Conservation (phyloP, 2,329 filamentous ascomycete species). For the Cercospora sp. region DNA sequence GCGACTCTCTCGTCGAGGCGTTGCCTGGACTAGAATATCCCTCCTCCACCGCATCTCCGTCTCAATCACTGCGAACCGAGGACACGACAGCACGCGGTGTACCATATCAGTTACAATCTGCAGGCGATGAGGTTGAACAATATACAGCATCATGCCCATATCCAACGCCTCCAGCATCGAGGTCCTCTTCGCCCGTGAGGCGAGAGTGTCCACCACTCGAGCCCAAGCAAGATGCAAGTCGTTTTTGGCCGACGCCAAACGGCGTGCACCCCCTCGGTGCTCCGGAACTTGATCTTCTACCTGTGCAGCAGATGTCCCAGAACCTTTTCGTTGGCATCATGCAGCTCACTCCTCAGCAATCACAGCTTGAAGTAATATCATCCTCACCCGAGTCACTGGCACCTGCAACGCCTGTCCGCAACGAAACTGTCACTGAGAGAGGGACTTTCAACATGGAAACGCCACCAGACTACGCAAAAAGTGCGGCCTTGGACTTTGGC, state of each 20-base stretch:
- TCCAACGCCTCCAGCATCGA: neutral
- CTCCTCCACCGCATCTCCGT: neutral
- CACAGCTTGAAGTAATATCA: slow-evolving; percentile 8
- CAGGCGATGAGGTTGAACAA: neutral
- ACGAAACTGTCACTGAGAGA: neutral
- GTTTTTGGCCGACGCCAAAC: neutral
- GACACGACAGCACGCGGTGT: neutral
- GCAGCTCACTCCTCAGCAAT: slow-evolving; percentile 4
- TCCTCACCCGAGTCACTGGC: slow-evolving; percentile 8
- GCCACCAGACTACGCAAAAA: neutral
- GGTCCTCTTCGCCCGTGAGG: neutral
- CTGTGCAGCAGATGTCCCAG: neutral
- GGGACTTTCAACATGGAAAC: neutral
- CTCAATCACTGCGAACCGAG: neutral
- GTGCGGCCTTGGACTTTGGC: neutral
- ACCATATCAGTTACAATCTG: neutral
- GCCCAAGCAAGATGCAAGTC: neutral
- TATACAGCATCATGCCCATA: neutral
- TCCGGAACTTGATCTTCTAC: neutral
- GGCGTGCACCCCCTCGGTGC: neutral
- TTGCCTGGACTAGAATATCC: neutral
- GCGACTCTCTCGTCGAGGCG: neutral
- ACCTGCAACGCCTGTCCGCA: neutral
- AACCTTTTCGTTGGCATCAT: slow-evolving; percentile 5
- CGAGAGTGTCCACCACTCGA: neutral